Conservation (phyloP, 768 basidiomycete genomes). For the Xerocomellus chrysenteron region DNA sequence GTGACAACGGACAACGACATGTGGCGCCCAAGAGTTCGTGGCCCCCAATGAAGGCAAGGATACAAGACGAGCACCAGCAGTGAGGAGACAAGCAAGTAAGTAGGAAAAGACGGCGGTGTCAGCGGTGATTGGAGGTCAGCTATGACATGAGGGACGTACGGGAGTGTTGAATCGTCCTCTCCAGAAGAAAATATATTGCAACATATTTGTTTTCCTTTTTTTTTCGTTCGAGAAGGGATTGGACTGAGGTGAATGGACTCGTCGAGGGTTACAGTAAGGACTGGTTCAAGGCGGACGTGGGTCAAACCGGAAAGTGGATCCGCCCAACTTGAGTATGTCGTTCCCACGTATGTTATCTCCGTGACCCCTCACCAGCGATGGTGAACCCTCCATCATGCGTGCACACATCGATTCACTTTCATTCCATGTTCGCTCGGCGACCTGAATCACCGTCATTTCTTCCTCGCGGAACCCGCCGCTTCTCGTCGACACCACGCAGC, state of each 20-base stretch:
- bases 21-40: background rate
- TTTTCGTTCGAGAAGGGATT: slow-evolving; percentile 2
- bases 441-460: background rate
- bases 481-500: slow-evolving; percentile 20
- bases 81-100: background rate
- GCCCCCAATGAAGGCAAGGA: background rate
- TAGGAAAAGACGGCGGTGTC: background rate
- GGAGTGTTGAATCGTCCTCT: slow-evolving; percentile 29
- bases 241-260: background rate
- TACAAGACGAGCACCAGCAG: background rate
- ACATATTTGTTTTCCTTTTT: slow-evolving; percentile 10
- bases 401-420: background rate
- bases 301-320: slow-evolving; percentile 22
- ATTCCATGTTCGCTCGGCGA: background rate
- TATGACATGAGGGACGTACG: slow-evolving; percentile 12
- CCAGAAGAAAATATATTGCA: slow-evolving; percentile 28
- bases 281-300: slow-evolving; percentile 5
- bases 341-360: slow-evolving; percentile 26
- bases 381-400: background rate
- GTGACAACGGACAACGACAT: background rate
- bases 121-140: background rate
- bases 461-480: slow-evolving; percentile 2
- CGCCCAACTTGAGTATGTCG: slow-evolving; percentile 4
- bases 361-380: too few species aligned
- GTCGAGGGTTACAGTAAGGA: too few species aligned